phyloP scores from a whole-genome alignment of 768 basidiomycete genomes.

The Tephrocybe sp. region DNA sequence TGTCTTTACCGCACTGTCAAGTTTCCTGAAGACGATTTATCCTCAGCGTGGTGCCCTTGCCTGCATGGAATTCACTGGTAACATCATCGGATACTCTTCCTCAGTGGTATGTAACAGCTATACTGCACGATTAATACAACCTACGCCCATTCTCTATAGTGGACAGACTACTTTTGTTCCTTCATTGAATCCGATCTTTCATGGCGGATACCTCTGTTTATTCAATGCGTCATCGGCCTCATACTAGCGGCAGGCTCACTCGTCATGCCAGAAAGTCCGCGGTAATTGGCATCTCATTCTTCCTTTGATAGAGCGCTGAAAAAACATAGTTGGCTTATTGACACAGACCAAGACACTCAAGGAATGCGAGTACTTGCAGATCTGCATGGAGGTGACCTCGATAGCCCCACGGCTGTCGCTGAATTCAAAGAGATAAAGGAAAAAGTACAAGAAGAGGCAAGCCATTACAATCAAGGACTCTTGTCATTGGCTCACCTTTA shows the following conservation, averaged over 20 bases:
- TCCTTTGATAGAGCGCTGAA: not conserved
- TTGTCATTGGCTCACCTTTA: not conserved
- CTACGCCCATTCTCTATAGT: slow-evolving; percentile 42
- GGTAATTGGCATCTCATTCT: slow-evolving; percentile 40
- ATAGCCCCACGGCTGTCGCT: slow-evolving; percentile 66
- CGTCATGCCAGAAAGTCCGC: slow-evolving; percentile 87
- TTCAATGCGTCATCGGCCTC: slow-evolving; percentile 85
- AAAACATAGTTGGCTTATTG: slow-evolving; percentile 79
- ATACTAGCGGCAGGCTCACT: slow-evolving; percentile 80
- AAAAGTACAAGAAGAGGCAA: slow-evolving; percentile 67
- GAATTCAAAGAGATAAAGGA: slow-evolving; percentile 92
- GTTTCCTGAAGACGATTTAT: not conserved
- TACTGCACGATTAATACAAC: not conserved
- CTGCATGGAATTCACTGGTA: slow-evolving; percentile 94
- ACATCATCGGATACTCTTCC: slow-evolving; percentile 86
- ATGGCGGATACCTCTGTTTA: slow-evolving; percentile 89
- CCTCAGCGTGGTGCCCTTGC: slow-evolving; percentile 83
- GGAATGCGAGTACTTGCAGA: slow-evolving; percentile 88
- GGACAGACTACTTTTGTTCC: slow-evolving; percentile 94
- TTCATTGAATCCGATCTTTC: slow-evolving; percentile 82
- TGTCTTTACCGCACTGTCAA: not conserved
- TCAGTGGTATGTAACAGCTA: slow-evolving; percentile 66
- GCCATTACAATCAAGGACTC: slow-evolving; percentile 11
- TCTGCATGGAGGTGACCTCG: slow-evolving; percentile 79
- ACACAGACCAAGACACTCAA: slow-evolving; percentile 78